Conservation (phyloP, 257 asterid genomes). For the Nicotiana sylvestris region DNA sequence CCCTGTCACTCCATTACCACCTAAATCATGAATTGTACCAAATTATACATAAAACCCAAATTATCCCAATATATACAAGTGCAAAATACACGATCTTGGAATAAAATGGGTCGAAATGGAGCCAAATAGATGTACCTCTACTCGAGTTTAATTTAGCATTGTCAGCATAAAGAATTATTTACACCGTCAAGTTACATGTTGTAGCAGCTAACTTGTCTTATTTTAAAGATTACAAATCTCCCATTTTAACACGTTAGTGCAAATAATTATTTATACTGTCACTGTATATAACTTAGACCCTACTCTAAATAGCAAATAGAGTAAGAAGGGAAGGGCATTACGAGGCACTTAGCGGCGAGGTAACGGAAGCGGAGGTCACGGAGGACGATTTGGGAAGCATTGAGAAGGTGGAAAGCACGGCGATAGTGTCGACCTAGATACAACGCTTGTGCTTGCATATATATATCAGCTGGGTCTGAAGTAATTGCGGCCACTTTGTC, state of each 20-base stretch:
- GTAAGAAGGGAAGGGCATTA: conserved; percentile 15
- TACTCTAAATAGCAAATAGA: not conserved
- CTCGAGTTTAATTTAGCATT: too few relatives aligned
- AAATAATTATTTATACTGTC: too few relatives aligned
- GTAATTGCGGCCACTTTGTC: conserved; percentile 98
- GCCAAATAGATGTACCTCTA: not conserved
- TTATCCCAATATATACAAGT: not conserved
- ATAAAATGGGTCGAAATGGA: not conserved
- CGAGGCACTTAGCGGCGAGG: conserved; percentile 99
- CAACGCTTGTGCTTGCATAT: conserved; percentile 99
- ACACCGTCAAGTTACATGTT: too few relatives aligned
- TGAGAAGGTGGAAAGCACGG: conserved; percentile 92
- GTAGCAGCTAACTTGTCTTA: too few relatives aligned
- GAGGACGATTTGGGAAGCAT: conserved; percentile 88
- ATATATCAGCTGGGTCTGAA: conserved; percentile 90
- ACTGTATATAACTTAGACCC: too few relatives aligned
- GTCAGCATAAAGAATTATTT: too few relatives aligned
- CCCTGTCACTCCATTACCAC: not conserved
- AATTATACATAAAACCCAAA: not conserved
- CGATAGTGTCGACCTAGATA: conserved; percentile 93
- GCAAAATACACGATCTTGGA: not conserved
- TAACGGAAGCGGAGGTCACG: conserved; percentile 99
- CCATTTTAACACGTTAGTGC: too few relatives aligned
- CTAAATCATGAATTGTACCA: not conserved
- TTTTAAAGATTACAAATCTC: too few relatives aligned